Percentiles rank a stretch among this genome's conserved stretches.
Evolutionary conservation across 2,329 filamentous ascomycete genomes (phyloP).

Genomic region (Fusarium vanettenii): DNA sequence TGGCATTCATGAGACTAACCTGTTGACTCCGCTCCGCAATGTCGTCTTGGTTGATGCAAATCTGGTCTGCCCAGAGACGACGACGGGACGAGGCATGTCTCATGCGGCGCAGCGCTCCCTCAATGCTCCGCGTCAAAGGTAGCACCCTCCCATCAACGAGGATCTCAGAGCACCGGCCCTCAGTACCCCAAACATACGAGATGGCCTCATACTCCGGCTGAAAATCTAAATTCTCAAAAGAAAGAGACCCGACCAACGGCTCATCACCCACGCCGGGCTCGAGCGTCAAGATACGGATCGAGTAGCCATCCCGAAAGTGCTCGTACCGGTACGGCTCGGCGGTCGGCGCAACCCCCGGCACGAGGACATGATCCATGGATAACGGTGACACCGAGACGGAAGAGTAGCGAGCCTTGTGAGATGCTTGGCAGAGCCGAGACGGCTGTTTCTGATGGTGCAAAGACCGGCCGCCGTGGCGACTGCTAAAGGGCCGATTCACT

Average conservation of each 20-base stretch:
- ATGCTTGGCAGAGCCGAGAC: background rate
- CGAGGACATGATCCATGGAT: slow-evolving; percentile 30
- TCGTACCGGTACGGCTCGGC: slow-evolving; percentile 35
- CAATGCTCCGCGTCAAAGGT: slow-evolving; percentile 46
- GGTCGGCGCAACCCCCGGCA: background rate
- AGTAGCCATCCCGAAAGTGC: slow-evolving; percentile 31
- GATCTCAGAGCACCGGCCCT: slow-evolving; percentile 37
- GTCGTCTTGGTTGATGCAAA: slow-evolving; percentile 55
- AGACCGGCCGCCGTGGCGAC: background rate
- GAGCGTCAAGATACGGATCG: slow-evolving; percentile 49
- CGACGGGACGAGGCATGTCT: slow-evolving; percentile 39
- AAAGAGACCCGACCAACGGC: slow-evolving; percentile 44
- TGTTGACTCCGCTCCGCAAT: slow-evolving; percentile 50
- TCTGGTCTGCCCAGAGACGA: slow-evolving; percentile 54
- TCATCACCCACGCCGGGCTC: slow-evolving; percentile 42
- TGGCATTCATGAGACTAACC: slow-evolving; percentile 53
- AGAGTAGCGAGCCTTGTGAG: slow-evolving; percentile 1
- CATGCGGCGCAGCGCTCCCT: slow-evolving; percentile 46
- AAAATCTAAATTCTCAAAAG: slow-evolving; percentile 38
- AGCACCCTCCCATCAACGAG: slow-evolving; percentile 39
- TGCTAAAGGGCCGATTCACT: background rate
- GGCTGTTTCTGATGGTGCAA: background rate
- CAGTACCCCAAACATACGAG: slow-evolving; percentile 52
- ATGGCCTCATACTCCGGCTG: slow-evolving; percentile 47
- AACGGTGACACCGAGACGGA: slow-evolving; percentile 1